Percentiles rank a stretch among this genome's conserved stretches.
These are phyloP conservation scores for Cyberlindnera bimundalis DNA, from an alignment of 805 yeast species.

Conservation along the genomic window DNA sequence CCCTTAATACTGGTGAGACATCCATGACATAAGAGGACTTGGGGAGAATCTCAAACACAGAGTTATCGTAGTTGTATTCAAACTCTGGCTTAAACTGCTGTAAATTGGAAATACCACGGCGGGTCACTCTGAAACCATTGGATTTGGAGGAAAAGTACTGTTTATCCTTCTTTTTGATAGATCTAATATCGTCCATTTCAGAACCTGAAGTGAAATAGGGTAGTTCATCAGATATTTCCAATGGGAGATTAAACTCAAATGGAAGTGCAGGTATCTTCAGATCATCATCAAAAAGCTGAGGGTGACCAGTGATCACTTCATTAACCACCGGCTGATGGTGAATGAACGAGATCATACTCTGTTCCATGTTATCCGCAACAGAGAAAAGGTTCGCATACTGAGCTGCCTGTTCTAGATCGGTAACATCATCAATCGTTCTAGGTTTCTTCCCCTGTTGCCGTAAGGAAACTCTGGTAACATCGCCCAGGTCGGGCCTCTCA, in stretches of 20 bases:
- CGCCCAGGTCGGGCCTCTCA: background rate
- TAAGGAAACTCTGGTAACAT: background rate
- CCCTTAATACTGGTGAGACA: constrained; percentile 25
- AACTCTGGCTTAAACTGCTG: constrained; percentile 9
- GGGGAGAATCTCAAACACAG: constrained; percentile 17
- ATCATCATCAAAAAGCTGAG: constrained; percentile 33
- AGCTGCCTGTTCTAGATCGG: constrained; percentile 2
- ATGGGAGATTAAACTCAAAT: constrained; percentile 38
- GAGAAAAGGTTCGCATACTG: constrained; percentile 14
- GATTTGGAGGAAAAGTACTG: constrained; percentile 16
- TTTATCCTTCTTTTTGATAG: constrained; percentile 14
- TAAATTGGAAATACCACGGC: constrained; percentile 11
- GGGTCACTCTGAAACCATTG: constrained; percentile 15
- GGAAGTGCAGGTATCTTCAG: constrained; percentile 32
- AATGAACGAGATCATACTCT: constrained; percentile 13
- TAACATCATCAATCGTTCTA: background rate
- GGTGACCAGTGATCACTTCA: constrained; percentile 38
- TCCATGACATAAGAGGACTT: constrained; percentile 14
- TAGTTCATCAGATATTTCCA: constrained; percentile 7
- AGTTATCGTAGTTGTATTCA: constrained; percentile 7
- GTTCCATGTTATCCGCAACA: constrained; percentile 14
- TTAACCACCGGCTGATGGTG: constrained; percentile 12
- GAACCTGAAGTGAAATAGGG: constrained; percentile 4
- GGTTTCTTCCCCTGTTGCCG: too few relatives aligned
- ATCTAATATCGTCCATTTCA: background rate